A percentile compares a stretch with the other conserved stretches of the same genome.
Evolutionary conservation across 192 early-diverging fungal genomes (phyloP).

Genomic region (Kappamyces sp.): DNA sequence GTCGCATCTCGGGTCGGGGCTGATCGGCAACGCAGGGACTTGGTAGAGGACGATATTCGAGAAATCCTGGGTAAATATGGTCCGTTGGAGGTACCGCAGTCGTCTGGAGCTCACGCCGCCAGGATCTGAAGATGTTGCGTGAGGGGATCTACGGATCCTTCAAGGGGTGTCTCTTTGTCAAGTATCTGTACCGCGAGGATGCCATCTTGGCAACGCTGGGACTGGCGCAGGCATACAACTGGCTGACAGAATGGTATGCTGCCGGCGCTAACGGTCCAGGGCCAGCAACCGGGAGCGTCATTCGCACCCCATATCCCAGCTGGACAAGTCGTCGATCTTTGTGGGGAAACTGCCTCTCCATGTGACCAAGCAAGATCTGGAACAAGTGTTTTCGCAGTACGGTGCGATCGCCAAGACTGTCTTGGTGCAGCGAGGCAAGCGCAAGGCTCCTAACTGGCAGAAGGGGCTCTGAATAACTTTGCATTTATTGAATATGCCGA

Average conservation of each 20-base stretch:
- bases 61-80: slow-evolving; percentile 46
- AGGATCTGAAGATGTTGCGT: slow-evolving; percentile 43
- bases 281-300: slow-evolving; percentile 37
- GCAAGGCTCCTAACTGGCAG: too few species aligned
- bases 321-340: slow-evolving; percentile 55
- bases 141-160: slow-evolving; percentile 28
- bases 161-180: slow-evolving; percentile 62
- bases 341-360: slow-evolving; percentile 58
- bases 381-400: slow-evolving; percentile 46
- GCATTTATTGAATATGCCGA: too few species aligned
- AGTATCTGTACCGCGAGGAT: slow-evolving; percentile 65
- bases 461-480: too few species aligned
- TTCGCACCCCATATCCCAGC: slow-evolving; percentile 23
- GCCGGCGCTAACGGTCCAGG: slow-evolving; percentile 16
- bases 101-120: slow-evolving; percentile 1
- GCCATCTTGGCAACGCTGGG: slow-evolving; percentile 43
- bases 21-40: slow-evolving; percentile 3
- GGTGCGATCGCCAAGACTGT: slow-evolving; percentile 36
- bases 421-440: too few species aligned
- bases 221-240: slow-evolving; percentile 34
- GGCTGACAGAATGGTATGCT: slow-evolving; percentile 61
- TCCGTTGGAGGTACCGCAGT: slow-evolving; percentile 39
- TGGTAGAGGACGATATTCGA: slow-evolving; percentile 27
- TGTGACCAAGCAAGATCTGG: slow-evolving; percentile 38
- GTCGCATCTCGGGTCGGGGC: not conserved